Evolutionary conservation across 345 rosid genomes (phyloP).

Genomic region (Eucalyptus sp.): DNA sequence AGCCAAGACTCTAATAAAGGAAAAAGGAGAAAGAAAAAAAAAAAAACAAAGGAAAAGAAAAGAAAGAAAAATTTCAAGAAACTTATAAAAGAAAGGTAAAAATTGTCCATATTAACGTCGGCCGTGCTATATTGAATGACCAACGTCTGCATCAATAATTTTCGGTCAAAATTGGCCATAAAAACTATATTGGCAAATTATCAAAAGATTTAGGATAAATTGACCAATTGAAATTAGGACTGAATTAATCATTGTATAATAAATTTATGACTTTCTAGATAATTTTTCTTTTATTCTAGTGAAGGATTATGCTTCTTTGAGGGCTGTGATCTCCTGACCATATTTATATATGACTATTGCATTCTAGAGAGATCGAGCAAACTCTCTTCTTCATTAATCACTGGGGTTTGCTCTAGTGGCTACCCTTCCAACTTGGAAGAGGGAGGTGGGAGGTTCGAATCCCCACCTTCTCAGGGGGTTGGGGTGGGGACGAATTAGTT

Average conservation of each 20-base stretch:
- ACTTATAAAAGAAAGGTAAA: background rate
- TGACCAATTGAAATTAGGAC: background rate
- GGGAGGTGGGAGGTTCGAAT: too few relatives aligned
- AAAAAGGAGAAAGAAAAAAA: background rate
- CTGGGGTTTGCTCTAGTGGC: too few relatives aligned
- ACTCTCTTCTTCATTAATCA: background rate
- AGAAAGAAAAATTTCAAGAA: background rate
- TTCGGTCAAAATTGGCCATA: background rate
- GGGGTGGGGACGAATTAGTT: too few relatives aligned
- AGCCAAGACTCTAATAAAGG: background rate
- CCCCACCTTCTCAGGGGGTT: too few relatives aligned
- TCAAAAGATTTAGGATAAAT: background rate
- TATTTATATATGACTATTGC: background rate
- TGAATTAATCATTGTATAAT: background rate
- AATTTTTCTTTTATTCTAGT: background rate
- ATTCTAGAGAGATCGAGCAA: background rate
- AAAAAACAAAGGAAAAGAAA: background rate
- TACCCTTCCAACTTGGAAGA: too few relatives aligned
- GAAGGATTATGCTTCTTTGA: background rate
- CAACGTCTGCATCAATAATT: rapidly evolving
- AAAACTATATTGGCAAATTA: background rate
- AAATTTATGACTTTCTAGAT: background rate
- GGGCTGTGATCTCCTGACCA: background rate
- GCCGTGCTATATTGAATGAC: rapidly evolving
- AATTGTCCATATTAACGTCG: rapidly evolving